Evolutionary conservation across 2,329 filamentous ascomycete species (phyloP), one percentile per base, ranked within the genome.

Genomic region (Aquanectria penicillioides): DNA sequence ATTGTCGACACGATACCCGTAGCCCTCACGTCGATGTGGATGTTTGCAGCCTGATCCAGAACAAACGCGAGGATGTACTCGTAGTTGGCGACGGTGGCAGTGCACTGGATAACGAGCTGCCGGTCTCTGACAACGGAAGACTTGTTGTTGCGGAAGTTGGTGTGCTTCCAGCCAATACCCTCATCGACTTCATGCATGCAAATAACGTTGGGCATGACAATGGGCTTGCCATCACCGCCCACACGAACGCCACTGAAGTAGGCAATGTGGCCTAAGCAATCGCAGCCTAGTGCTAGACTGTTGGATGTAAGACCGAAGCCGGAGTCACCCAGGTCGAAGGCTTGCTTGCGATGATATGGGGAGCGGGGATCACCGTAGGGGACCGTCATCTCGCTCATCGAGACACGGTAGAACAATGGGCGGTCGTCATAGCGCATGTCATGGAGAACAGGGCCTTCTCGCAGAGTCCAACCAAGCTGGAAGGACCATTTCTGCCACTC

Each of bases 291-390:
- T 20, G 79, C 78, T 6, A 91, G 79, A 49, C 89, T 89, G 73
- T 91, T 91, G 28, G 87, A 86, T 63, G 83, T 87, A 60, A 86
- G 80, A 2, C 88, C 89, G 6, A 84, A 83, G 9, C 88, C 89
- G 22, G 84, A 86, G 61, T 90, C 87, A 4, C 89, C 89, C 36
- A 91, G 83, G 63, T 91, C 89, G 64, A 91, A 91, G 2, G 88
- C 89, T 17, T 86, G 84, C 71, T 91, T 91, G 29, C 86, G 80
- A 31, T 87, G 86, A 71, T 86, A 89, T 0, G 88, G 88, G 3
- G 80, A 75, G 3, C 88, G 82, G 5, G 85, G 85, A 63, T 90
- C 87, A 3, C 81, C 87, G 63, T 63, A 63, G 0, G 63, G 63
- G 4, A 66, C 61, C 0, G 50, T 62, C 71, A 89, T 89, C 66